Base-by-base conservation (phyloP, 257 asterid genomes). In the Anisodus tanguticus region DNA sequence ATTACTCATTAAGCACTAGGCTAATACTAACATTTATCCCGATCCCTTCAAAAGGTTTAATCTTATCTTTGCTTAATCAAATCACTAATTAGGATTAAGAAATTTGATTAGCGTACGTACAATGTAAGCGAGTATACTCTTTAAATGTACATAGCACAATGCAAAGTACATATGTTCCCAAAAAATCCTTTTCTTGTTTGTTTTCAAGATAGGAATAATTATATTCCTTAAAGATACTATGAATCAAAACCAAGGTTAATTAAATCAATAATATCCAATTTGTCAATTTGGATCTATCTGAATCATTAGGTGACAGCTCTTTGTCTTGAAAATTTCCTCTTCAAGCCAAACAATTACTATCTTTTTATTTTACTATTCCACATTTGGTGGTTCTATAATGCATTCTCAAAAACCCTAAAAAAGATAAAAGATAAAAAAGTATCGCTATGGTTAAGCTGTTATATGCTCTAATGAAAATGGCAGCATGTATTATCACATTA, bases 301-400 rank as follows among this genome's bases (percentile, higher is more conserved):
- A 39, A 70, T 63, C 54, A 84, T 88, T 88, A 83, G 92, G 90
- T 90, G 85, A 82, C 74, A 87, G 85, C 88, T 90, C 89, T 74
- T 68, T 89, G 76, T 90, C 93, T 74, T 35, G 3, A 63, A 63
- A 35, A 0, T 85, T 63, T 82, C 84, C 81, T 68, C 80, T 83
- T 76, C 72, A 68, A 55, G 84, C 39, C 69, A 80, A 80, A 83
- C 83, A 74, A 84, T 53, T 22, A 22, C 26, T 3, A 39, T 53
- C 19, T 69, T 59, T 66, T 1, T 49, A 62, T 76, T 41, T 74
- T 37, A 84, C 13, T 45, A 43, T 72, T 81, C 60, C 10, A 7
- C 16, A 58, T 60, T n/a, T 41, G 67, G 59, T 59, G 54, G 67
- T 57, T 62, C 59, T 64, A 43, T 41, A 7, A 64, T 26, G 3